These are phyloP conservation scores for Warburgia ugandensis DNA, from an alignment of 164 flowering plant species.

Conservation along the genomic window DNA sequence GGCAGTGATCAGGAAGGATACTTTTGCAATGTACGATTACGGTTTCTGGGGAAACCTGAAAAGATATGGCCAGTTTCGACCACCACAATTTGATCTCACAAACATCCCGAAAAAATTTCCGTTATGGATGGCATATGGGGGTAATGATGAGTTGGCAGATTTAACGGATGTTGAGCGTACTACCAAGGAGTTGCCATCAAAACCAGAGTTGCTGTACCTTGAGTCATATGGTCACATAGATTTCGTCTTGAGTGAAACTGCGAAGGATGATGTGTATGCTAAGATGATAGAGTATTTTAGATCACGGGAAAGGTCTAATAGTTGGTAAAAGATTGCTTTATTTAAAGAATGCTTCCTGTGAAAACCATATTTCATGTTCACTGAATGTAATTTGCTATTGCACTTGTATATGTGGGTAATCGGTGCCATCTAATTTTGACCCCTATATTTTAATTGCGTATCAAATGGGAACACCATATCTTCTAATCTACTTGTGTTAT, in stretches of 20 bases:
- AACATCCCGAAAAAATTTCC: conserved; percentile 70
- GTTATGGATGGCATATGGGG: conserved; percentile 90
- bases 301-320: conserved; percentile 39
- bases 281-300: conserved; percentile 59
- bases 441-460: too few relatives aligned
- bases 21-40: conserved; percentile 80
- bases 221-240: conserved; percentile 83
- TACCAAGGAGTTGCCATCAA: conserved; percentile 44
- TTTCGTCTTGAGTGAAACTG: conserved; percentile 52
- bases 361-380: too few relatives aligned
- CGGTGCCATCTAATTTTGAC: too few relatives aligned
- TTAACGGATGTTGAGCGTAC: conserved; percentile 62
- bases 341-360: too few relatives aligned
- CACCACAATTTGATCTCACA: conserved; percentile 64
- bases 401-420: too few relatives aligned
- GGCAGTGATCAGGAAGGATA: conserved; percentile 87
- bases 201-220: conserved; percentile 66
- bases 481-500: too few relatives aligned
- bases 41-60: conserved; percentile 60
- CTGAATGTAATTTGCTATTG: too few relatives aligned
- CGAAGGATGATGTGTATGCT: conserved; percentile 61
- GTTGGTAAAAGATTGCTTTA: conserved; percentile 16
- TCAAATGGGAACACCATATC: too few relatives aligned
- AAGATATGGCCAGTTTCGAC: conserved; percentile 46
- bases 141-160: conserved; percentile 76